Evolutionary conservation across 1,284 basidiomycete species (phyloP).

Genomic region (Tetrapyrgos nigripes): DNA sequence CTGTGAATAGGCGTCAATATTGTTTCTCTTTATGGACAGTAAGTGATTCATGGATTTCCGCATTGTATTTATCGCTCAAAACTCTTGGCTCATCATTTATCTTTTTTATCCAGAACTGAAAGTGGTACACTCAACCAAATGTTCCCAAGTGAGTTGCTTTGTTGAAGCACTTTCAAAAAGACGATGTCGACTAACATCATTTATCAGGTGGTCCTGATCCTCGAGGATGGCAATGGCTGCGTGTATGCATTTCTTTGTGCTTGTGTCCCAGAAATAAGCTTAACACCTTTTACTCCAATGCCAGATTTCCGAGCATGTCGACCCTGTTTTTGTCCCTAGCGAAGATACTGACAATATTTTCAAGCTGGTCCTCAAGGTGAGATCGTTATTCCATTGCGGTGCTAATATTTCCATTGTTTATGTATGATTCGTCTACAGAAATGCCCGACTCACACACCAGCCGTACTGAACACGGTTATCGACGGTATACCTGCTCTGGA

Average conservation of each 20-base stretch:
- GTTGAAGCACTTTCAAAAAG: background rate
- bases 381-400: background rate
- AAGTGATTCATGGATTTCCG: background rate
- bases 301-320: slow-evolving; percentile 16
- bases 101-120: background rate
- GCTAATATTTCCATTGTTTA: background rate
- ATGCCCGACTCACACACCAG: background rate
- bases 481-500: background rate
- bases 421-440: too few relatives aligned
- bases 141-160: slow-evolving; percentile 4
- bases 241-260: background rate
- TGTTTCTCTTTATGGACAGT: slow-evolving; percentile 7
- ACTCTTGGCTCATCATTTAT: background rate
- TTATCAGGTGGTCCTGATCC: background rate
- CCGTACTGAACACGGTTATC: slow-evolving; percentile 24
- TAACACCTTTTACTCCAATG: too few relatives aligned
- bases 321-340: slow-evolving; percentile 10
- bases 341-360: slow-evolving; percentile 10
- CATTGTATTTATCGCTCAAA: background rate
- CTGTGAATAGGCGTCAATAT: slow-evolving; percentile 1
- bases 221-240: background rate
- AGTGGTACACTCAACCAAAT: background rate
- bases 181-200: too few relatives aligned
- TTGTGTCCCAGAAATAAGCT: background rate
- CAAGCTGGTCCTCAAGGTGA: slow-evolving; percentile 14